phyloP scores from a whole-genome alignment of 1,284 basidiomycete genomes.

The Cerrena zonata region DNA sequence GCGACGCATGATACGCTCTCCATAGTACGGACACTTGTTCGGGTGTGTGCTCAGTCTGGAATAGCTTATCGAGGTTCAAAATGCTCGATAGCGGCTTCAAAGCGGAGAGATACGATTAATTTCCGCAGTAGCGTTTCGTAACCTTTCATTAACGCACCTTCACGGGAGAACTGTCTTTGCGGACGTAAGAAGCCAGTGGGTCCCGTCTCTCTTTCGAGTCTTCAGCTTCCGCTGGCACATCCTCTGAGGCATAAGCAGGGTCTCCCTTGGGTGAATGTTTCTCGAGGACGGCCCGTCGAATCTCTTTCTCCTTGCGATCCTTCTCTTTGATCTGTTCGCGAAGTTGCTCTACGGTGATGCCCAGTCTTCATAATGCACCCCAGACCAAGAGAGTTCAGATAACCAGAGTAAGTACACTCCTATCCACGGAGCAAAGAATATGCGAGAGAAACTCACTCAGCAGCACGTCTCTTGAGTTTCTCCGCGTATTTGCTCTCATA shows the following conservation, averaged over 20 bases:
- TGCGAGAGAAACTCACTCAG: constrained; percentile 34
- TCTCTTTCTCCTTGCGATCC: constrained; percentile 19
- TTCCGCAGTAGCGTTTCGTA: not conserved
- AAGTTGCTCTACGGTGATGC: constrained; percentile 26
- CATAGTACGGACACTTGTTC: constrained; percentile 76
- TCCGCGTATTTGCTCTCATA: constrained; percentile 41
- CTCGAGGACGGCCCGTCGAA: constrained; percentile 19
- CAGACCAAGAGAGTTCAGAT: not conserved
- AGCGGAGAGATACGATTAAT: not conserved
- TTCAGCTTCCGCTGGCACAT: constrained; percentile 15
- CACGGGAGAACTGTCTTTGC: constrained; percentile 57
- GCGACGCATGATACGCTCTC: constrained; percentile 83
- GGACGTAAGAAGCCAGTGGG: constrained; percentile 4
- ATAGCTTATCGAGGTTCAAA: constrained; percentile 69
- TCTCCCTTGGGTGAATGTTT: constrained; percentile 15
- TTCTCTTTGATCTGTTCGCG: constrained; percentile 25
- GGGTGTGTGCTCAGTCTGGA: constrained; percentile 65
- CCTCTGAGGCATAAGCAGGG: constrained; percentile 20
- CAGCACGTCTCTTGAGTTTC: constrained; percentile 39
- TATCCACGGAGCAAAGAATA: not conserved
- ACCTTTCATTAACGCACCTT: constrained; percentile 40
- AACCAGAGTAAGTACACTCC: not conserved
- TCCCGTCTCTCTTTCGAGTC: not conserved
- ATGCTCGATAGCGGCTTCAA: constrained; percentile 73
- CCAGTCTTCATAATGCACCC: constrained; percentile 24